phyloP scores from a whole-genome alignment of 345 rosid species.

The thale cress (Arabidopsis thaliana) region TAIR10.1 NC_003070.9:6287501-6288000 shows the following conservation, averaged over 20 bases:
- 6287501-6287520: constrained; percentile 68
- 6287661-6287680: constrained; percentile 82
- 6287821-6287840: constrained; percentile 15
- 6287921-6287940: constrained; percentile 93
- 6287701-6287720: constrained; percentile 85
- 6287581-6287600: constrained; percentile 7
- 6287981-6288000: constrained; percentile 66
- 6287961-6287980: constrained; percentile 93
- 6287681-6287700: constrained; percentile 90
- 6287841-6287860: constrained; percentile 1
- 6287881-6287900: neutral
- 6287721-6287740: constrained; percentile 69
- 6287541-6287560: constrained; percentile 61
- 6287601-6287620: constrained; percentile 17
- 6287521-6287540: constrained; percentile 69
- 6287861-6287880: neutral
- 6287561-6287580: constrained; percentile 31
- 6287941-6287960: constrained; percentile 99
- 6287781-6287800: neutral
- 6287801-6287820: neutral
- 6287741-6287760: constrained; percentile 80
- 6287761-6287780: constrained; percentile 28
- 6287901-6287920: constrained; percentile 88
- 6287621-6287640: constrained; percentile 17
- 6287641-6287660: constrained; percentile 18